These are phyloP conservation scores for Venturia aucupariae DNA, from an alignment of 2,329 filamentous ascomycete genomes.

Conservation along the genomic window DNA sequence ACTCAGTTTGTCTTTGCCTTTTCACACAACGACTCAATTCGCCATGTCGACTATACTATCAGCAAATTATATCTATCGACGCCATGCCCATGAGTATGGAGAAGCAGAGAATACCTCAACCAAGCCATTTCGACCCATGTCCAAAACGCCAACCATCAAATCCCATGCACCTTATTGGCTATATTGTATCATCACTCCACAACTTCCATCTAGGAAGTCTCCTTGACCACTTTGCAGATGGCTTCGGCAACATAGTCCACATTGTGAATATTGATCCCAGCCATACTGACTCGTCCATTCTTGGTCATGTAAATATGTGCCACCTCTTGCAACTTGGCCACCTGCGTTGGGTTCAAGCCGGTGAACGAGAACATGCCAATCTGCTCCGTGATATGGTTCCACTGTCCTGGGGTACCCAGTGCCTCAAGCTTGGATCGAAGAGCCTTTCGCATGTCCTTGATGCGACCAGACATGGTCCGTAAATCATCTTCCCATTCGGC, in stretches of 20 bases:
- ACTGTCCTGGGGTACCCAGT: slow-evolving; percentile 76
- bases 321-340: slow-evolving; percentile 58
- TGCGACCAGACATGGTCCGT: slow-evolving; percentile 87
- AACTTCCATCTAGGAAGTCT: slow-evolving; percentile 22
- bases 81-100: background rate
- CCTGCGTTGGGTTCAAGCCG: slow-evolving; percentile 65
- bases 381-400: slow-evolving; percentile 97
- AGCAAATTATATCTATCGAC: background rate
- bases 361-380: slow-evolving; percentile 99
- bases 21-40: too few species aligned
- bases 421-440: slow-evolving; percentile 74
- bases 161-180: background rate
- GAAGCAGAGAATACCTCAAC: background rate
- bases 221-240: slow-evolving; percentile 71
- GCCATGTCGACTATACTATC: too few species aligned
- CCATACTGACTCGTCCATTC: slow-evolving; percentile 97
- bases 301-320: slow-evolving; percentile 87
- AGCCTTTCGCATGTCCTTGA: slow-evolving; percentile 79
- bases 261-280: slow-evolving; percentile 86
- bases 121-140: background rate
- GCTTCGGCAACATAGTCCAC: slow-evolving; percentile 89
- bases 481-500: slow-evolving; percentile 89
- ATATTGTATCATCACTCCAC: background rate
- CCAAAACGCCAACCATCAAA: background rate
- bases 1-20: too few species aligned